Percentiles rank a stretch among this genome's conserved stretches.
Conservation (phyloP, 495 filamentous ascomycete species). For the Penicillium cosmopolitanum region DNA sequence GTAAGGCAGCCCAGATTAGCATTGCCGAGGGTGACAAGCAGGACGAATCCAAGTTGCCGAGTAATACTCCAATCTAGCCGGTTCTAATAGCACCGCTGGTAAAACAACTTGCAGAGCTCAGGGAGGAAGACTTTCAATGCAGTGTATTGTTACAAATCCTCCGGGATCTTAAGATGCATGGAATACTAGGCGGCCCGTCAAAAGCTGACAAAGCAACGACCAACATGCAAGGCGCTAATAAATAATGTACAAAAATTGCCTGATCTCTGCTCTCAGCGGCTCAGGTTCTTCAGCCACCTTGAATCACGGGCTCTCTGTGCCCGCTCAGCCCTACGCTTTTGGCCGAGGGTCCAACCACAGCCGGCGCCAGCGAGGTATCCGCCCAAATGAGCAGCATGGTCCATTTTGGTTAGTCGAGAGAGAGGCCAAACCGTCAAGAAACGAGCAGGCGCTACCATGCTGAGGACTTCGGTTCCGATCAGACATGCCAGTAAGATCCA, state of each 20-base stretch:
- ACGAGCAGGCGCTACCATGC: constrained; percentile 32
- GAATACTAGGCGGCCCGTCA: too few relatives aligned
- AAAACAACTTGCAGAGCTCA: too few relatives aligned
- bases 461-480: constrained; percentile 43
- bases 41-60: too few relatives aligned
- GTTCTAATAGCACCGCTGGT: too few relatives aligned
- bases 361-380: constrained; percentile 60
- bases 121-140: background rate
- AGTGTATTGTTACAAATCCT: constrained; percentile 1
- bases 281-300: constrained; percentile 19
- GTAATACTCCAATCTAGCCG: background rate
- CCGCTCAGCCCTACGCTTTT: constrained; percentile 24
- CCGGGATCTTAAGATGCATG: background rate
- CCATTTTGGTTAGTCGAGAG: constrained; percentile 46
- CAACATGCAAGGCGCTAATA: background rate
- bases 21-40: too few relatives aligned
- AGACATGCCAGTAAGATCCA: constrained; percentile 42
- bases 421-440: constrained; percentile 28
- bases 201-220: background rate
- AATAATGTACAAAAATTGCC: background rate
- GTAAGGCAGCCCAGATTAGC: background rate
- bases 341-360: constrained; percentile 33
- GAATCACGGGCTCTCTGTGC: constrained; percentile 23
- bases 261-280: background rate
- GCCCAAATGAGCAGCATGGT: constrained; percentile 74